A percentile compares a stretch with the other conserved stretches of the same genome.
Conservation (phyloP, 2,329 filamentous ascomycete genomes). For the Clonostachys rosea region DNA sequence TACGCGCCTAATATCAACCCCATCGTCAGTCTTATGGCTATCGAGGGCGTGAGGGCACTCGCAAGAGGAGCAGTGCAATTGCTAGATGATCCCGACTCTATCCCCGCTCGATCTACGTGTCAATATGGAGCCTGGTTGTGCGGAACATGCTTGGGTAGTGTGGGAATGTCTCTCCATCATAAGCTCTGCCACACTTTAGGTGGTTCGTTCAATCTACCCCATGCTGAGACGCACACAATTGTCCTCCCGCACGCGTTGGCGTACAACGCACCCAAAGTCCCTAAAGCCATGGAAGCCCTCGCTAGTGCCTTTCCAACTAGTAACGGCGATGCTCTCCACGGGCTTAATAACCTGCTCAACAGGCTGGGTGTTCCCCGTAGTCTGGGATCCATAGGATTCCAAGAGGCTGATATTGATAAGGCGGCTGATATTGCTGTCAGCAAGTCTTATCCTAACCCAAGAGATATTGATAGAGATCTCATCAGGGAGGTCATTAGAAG, state of each 20-base stretch:
- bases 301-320: constrained; percentile 49
- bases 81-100: constrained; percentile 33
- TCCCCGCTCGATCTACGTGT: constrained; percentile 35
- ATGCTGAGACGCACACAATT: constrained; percentile 61
- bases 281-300: constrained; percentile 44
- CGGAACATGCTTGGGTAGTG: constrained; percentile 53
- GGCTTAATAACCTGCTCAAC: constrained; percentile 49
- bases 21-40: constrained; percentile 51
- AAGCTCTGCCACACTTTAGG: constrained; percentile 64
- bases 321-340: constrained; percentile 52
- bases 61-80: constrained; percentile 48
- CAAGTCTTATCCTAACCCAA: constrained; percentile 57
- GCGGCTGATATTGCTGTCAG: constrained; percentile 52
- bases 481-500: constrained; percentile 53
- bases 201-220: constrained; percentile 58
- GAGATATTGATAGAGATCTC: constrained; percentile 41
- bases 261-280: constrained; percentile 54
- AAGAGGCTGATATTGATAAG: constrained; percentile 54
- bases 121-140: constrained; percentile 64
- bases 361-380: constrained; percentile 47
- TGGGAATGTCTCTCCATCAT: constrained; percentile 61
- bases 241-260: constrained; percentile 59
- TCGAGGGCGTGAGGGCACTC: constrained; percentile 51
- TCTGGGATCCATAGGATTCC: constrained; percentile 51
- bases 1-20: constrained; percentile 59